These are phyloP conservation scores for Amphirosellinia nigrospora DNA, from an alignment of 495 filamentous ascomycete species.

Conservation along the genomic window DNA sequence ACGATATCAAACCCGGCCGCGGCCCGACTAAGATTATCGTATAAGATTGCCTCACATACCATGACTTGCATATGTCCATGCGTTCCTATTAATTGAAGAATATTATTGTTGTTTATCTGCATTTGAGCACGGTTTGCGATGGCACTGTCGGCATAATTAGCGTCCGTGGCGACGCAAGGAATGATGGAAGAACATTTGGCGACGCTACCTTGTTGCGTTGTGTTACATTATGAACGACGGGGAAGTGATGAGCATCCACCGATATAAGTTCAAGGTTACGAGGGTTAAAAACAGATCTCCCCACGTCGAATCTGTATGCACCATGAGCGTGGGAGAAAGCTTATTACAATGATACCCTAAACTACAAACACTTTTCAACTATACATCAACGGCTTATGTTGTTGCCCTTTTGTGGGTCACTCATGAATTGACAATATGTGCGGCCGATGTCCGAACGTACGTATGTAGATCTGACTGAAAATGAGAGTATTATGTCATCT, in stretches of 20 bases:
- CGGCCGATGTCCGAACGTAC: not conserved
- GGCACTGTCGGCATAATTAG: not conserved
- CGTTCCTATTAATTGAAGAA: not conserved
- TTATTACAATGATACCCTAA: conserved; percentile 10
- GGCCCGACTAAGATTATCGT: not conserved
- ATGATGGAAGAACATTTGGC: not conserved
- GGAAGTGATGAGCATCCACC: not conserved
- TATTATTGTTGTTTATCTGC: not conserved
- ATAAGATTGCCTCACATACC: not conserved
- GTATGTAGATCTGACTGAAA: not conserved
- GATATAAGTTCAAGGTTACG: not conserved
- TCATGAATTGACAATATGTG: not conserved
- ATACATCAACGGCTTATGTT: not conserved
- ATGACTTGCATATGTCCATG: not conserved
- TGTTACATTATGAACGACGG: not conserved
- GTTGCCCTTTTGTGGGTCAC: not conserved
- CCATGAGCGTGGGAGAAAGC: not conserved
- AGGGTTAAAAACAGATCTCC: not conserved
- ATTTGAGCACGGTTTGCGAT: not conserved
- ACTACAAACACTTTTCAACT: not conserved
- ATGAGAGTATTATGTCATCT: not conserved
- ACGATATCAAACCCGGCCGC: conserved; percentile 32
- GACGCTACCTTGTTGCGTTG: not conserved
- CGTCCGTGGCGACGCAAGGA: not conserved
- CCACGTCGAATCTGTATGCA: not conserved